Evolutionary conservation across 192 early-diverging fungal species (phyloP).

Genomic region (Coemansia sp.): DNA sequence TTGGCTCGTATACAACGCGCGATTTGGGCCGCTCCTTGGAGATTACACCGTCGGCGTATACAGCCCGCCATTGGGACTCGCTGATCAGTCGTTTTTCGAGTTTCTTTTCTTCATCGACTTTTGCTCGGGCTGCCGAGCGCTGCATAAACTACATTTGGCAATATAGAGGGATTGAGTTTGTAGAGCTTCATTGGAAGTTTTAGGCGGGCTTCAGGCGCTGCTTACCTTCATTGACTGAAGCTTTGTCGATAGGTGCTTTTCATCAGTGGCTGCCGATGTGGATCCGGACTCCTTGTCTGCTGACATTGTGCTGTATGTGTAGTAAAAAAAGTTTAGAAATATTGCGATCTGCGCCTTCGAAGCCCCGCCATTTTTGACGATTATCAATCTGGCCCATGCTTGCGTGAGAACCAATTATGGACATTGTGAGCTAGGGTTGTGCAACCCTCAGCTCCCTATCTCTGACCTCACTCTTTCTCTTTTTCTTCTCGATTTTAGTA

Average conservation of each 20-base stretch:
- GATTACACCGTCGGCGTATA: constrained; percentile 31
- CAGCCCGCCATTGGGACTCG: constrained; percentile 56
- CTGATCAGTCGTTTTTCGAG: constrained; percentile 32
- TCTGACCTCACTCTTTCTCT: background rate
- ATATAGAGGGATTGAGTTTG: background rate
- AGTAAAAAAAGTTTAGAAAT: background rate
- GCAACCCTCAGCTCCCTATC: background rate
- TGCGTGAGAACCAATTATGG: constrained; percentile 5
- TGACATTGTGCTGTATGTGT: constrained; percentile 14
- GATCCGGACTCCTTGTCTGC: background rate
- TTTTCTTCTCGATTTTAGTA: background rate
- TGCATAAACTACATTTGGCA: constrained; percentile 46
- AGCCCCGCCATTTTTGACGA: background rate
- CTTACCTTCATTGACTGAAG: constrained; percentile 37
- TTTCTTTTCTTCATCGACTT: constrained; percentile 31
- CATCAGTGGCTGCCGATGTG: constrained; percentile 23
- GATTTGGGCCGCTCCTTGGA: constrained; percentile 15
- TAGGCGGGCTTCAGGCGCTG: background rate
- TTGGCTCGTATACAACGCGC: constrained; percentile 47
- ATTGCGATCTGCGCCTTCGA: background rate
- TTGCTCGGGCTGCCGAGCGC: constrained; percentile 42
- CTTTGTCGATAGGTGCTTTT: constrained; percentile 34
- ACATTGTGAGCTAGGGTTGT: background rate
- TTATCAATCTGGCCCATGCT: background rate
- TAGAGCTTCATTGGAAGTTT: background rate